Evolutionary conservation across 1,284 basidiomycete genomes (phyloP).

Genomic region (Golubevia sp.): DNA sequence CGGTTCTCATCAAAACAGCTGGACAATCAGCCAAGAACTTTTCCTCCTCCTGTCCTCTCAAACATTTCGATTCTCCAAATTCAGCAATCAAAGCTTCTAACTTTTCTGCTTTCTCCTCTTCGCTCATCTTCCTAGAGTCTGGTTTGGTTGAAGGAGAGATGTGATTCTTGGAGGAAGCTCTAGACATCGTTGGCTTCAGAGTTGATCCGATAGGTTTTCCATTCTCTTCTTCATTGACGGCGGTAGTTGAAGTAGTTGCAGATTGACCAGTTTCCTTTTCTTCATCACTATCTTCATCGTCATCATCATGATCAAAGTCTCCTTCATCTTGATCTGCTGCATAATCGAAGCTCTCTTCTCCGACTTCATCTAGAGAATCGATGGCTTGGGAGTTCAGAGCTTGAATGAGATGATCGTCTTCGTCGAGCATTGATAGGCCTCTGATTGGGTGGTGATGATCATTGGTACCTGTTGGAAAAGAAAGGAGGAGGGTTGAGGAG

Average conservation of each 20-base stretch:
- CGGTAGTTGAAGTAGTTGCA: not conserved
- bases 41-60: constrained; percentile 17
- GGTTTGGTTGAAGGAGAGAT: not conserved
- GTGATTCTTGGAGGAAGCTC: not conserved
- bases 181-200: not conserved
- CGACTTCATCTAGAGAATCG: not conserved
- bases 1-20: constrained; percentile 30
- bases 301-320: not conserved
- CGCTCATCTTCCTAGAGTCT: not conserved
- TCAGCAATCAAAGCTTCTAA: constrained; percentile 32
- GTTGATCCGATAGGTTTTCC: not conserved
- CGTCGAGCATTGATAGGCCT: not conserved
- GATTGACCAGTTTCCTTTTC: not conserved
- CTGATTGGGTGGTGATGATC: not conserved
- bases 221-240: not conserved
- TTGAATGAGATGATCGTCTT: not conserved
- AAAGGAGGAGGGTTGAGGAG: not conserved
- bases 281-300: not conserved
- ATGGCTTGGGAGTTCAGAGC: not conserved
- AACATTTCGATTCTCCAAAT: constrained; percentile 25
- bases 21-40: constrained; percentile 17
- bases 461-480: not conserved
- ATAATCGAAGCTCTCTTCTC: too few relatives aligned
- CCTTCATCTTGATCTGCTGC: not conserved
- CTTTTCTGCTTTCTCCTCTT: constrained; percentile 14